These are phyloP conservation scores for Actinidia polygama DNA, from an alignment of 179 eudicot genomes.

Conservation along the genomic window DNA sequence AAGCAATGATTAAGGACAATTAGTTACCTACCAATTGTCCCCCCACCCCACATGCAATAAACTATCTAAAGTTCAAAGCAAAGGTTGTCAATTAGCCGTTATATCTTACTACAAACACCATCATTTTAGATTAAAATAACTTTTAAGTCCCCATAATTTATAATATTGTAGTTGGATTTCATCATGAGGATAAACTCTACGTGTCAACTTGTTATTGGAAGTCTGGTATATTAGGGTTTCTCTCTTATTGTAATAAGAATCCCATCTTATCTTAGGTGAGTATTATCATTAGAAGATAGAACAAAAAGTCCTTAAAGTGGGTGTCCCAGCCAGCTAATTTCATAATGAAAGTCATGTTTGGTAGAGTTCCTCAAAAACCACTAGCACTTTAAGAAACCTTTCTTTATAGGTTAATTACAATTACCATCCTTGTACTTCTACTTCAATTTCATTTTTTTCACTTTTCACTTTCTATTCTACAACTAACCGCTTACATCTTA, in stretches of 20 bases:
- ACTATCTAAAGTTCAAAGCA: conserved; percentile 11
- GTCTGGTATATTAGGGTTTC: not conserved
- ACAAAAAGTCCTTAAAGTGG: conserved; percentile 7
- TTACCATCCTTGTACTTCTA: not conserved
- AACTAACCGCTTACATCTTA: no score
- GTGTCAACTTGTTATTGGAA: not conserved
- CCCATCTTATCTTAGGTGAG: not conserved
- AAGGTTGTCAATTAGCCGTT: not conserved
- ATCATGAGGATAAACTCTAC: not conserved
- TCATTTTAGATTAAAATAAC: not conserved
- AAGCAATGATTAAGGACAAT: conserved; percentile 3
- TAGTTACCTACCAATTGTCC: conserved; percentile 14
- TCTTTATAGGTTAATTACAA: not conserved
- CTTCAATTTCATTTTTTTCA: not conserved
- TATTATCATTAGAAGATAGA: conserved; percentile 3
- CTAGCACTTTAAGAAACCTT: not conserved
- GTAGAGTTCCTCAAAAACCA: conserved; percentile 2
- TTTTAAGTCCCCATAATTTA: not conserved
- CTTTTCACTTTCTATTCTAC: no score
- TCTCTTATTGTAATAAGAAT: no score
- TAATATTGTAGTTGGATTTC: not conserved
- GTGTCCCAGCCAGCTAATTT: not conserved
- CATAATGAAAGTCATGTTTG: conserved; percentile 16
- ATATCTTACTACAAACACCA: not conserved
- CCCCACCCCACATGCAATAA: conserved; percentile 4